Conservation (phyloP, 2,329 filamentous ascomycete genomes). For the Colletotrichum graminicola region DNA sequence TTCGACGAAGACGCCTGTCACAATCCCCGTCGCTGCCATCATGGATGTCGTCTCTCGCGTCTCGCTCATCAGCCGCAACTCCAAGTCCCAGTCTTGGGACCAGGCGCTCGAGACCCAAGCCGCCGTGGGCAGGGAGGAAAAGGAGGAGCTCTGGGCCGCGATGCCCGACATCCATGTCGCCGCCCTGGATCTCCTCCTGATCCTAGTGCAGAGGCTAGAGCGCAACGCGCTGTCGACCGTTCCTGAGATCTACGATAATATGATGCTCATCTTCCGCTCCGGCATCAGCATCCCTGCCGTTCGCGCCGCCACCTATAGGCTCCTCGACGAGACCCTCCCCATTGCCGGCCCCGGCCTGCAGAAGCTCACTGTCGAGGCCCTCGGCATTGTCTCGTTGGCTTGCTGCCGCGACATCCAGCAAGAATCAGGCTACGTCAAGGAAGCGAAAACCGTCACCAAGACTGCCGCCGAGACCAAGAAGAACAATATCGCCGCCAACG, state of each 20-base stretch:
- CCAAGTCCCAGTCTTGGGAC: slow-evolving; percentile 59
- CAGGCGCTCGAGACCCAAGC: slow-evolving; percentile 74
- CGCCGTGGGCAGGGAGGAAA: slow-evolving; percentile 83
- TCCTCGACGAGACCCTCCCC: slow-evolving; percentile 69
- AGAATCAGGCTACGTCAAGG: slow-evolving; percentile 62
- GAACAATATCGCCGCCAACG: slow-evolving; percentile 68
- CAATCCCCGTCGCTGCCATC: slow-evolving; percentile 75
- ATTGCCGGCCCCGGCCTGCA: slow-evolving; percentile 75
- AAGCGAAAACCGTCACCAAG: slow-evolving; percentile 49
- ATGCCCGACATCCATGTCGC: slow-evolving; percentile 82
- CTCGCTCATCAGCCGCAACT: slow-evolving; percentile 72
- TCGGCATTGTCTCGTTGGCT: slow-evolving; percentile 71
- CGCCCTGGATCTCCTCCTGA: slow-evolving; percentile 71
- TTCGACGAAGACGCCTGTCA: slow-evolving; percentile 74
- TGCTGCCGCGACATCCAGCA: slow-evolving; percentile 82
- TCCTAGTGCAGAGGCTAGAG: slow-evolving; percentile 70
- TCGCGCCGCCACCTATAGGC: slow-evolving; percentile 70
- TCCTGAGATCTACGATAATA: slow-evolving; percentile 76
- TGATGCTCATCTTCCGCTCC: slow-evolving; percentile 77
- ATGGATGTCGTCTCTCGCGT: slow-evolving; percentile 78
- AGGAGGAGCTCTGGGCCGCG: slow-evolving; percentile 79
- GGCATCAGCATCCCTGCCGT: slow-evolving; percentile 65
- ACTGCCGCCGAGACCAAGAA: slow-evolving; percentile 50
- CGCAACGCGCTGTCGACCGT: slow-evolving; percentile 69
- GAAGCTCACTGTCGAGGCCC: slow-evolving; percentile 73